Evolutionary conservation across 2,329 filamentous ascomycete species (phyloP).

Genomic region (Tolypocladium sp.): DNA sequence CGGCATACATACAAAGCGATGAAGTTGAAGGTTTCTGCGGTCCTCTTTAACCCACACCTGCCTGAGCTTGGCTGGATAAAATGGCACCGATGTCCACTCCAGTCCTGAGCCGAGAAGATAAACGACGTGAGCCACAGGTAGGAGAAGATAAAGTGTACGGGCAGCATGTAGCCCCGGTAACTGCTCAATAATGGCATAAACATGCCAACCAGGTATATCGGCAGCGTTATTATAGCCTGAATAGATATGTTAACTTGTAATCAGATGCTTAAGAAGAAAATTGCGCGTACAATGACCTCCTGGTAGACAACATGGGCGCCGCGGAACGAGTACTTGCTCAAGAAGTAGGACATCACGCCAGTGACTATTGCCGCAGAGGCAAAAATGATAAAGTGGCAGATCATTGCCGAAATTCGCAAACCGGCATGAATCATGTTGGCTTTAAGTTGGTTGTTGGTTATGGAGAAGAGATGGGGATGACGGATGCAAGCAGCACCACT

Average conservation of each 20-base stretch:
- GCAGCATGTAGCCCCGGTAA: slow-evolving; percentile 12
- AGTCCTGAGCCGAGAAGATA: slow-evolving; percentile 14
- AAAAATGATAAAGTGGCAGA: slow-evolving; percentile 13
- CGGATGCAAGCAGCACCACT: no score
- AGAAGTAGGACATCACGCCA: slow-evolving; percentile 12
- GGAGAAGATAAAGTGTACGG: slow-evolving; percentile 12
- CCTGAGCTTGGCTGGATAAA: neutral
- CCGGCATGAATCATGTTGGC: neutral
- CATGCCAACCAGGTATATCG: slow-evolving; percentile 9
- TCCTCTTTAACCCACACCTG: slow-evolving; percentile 11
- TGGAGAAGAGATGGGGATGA: no score
- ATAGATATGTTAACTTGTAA: neutral
- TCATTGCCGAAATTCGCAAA: slow-evolving; percentile 7
- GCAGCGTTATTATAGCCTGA: slow-evolving; percentile 13
- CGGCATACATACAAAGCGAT: slow-evolving; percentile 12
- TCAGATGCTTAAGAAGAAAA: no score
- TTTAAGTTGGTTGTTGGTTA: neutral
- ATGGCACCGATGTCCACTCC: slow-evolving; percentile 8
- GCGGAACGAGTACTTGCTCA: slow-evolving; percentile 6
- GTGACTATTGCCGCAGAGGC: slow-evolving; percentile 12
- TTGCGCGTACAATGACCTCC: slow-evolving; percentile 10
- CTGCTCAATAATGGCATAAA: slow-evolving; percentile 8
- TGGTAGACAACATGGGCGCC: slow-evolving; percentile 12
- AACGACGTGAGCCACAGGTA: slow-evolving; percentile 18
- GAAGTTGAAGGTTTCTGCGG: slow-evolving; percentile 14